These are phyloP conservation scores for Malassezia slooffiae DNA, from an alignment of 1,284 basidiomycete genomes.

Conservation along the genomic window DNA sequence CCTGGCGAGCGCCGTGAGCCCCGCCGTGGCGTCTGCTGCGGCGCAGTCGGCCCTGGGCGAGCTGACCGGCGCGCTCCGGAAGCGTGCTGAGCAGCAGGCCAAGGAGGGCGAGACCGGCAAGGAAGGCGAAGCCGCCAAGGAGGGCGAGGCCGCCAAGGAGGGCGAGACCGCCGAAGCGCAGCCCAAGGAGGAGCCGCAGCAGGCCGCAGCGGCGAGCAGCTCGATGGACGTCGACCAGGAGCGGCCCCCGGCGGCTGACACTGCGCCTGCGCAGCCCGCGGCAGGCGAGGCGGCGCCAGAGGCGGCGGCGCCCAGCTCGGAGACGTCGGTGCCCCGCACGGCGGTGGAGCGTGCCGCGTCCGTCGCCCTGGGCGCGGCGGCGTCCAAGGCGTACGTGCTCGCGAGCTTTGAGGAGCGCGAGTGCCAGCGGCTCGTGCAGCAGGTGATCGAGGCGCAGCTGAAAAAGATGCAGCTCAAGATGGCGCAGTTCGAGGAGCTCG, in stretches of 20 bases:
- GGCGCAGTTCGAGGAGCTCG: slow-evolving; percentile 42
- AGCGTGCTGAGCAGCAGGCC: slow-evolving; percentile 19
- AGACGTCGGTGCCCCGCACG: slow-evolving; percentile 20
- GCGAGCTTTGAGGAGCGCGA: slow-evolving; percentile 74
- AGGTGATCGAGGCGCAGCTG: slow-evolving; percentile 79
- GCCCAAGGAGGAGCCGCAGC: no score
- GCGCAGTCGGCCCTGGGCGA: slow-evolving; percentile 74
- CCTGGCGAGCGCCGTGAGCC: slow-evolving; percentile 79
- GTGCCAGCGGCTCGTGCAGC: slow-evolving; percentile 67
- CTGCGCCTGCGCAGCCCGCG: no score
- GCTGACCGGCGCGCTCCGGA: slow-evolving; percentile 37
- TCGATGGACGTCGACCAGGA: no score
- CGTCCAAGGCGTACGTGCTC: slow-evolving; percentile 69
- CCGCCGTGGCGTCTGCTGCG: slow-evolving; percentile 81
- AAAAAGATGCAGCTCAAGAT: slow-evolving; percentile 58
- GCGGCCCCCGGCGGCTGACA: neutral
- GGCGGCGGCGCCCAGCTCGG: neutral
- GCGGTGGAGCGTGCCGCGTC: slow-evolving; percentile 40
- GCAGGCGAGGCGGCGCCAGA: neutral
- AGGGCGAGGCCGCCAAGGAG: slow-evolving; percentile 13
- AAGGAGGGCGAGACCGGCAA: slow-evolving; percentile 6
- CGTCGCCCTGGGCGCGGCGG: slow-evolving; percentile 64
- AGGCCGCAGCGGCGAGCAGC: no score
- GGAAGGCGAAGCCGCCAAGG: slow-evolving; percentile 3
- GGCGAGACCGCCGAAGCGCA: no score